Conservation (phyloP, 108 stramenopile genomes). For the Skeletonema marinoi region DNA sequence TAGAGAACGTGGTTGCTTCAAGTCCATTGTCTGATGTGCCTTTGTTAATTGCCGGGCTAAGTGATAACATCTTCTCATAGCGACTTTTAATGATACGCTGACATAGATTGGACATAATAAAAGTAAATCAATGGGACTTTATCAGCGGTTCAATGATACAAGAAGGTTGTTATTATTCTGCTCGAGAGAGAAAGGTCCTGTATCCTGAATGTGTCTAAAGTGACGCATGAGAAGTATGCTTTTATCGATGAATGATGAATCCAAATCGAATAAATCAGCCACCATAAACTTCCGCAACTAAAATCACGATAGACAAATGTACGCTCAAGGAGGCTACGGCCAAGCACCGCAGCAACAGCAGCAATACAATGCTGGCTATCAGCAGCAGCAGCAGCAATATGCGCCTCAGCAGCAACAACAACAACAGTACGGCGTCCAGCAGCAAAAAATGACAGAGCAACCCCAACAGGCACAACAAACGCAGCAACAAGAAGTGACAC, state of each 20-base stretch:
- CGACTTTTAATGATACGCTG: background rate
- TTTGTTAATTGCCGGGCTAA: constrained; percentile 26
- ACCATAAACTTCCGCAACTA: too few relatives aligned
- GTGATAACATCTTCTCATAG: constrained; percentile 21
- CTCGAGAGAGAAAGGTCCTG: too few relatives aligned
- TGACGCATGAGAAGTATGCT: too few relatives aligned
- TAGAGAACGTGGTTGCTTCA: constrained; percentile 19
- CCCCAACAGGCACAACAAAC: background rate
- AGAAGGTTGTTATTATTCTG: too few relatives aligned
- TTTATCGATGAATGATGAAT: background rate
- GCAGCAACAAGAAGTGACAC: constrained; percentile 7
- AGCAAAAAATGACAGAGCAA: background rate
- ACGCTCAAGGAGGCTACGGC: constrained; percentile 16
- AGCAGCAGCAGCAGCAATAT: constrained; percentile 9
- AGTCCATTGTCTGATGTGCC: constrained; percentile 35
- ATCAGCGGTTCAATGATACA: too few relatives aligned
- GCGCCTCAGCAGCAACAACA: background rate
- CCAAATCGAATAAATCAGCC: background rate
- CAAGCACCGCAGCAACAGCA: constrained; percentile 15
- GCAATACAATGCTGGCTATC: constrained; percentile 7
- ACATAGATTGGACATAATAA: background rate
- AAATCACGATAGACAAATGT: background rate
- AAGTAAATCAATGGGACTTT: background rate
- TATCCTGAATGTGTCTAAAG: too few relatives aligned
- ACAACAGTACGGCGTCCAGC: background rate